Conservation (phyloP, 306 rosid species). For the Cucumis sativus region DNA sequence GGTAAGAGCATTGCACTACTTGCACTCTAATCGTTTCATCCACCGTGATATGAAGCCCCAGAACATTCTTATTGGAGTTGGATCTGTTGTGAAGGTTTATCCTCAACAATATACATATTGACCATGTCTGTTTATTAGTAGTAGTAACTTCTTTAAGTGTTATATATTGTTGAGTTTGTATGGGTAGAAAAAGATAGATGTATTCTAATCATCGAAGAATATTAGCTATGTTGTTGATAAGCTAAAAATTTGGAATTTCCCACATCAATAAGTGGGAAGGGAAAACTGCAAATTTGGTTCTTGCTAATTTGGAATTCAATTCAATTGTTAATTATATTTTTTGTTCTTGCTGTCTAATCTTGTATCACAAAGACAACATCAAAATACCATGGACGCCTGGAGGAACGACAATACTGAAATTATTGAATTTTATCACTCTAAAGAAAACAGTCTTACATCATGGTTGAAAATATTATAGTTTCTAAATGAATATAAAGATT, state of each 20-base stretch:
- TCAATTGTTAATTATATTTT: no score
- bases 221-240: background rate
- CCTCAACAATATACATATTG: background rate
- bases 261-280: background rate
- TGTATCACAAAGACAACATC: no score
- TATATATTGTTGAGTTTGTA: background rate
- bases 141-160: background rate
- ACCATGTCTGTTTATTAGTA: background rate
- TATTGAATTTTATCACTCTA: no score
- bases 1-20: slow-evolving; percentile 87
- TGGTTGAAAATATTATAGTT: no score
- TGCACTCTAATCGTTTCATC: slow-evolving; percentile 91
- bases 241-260: background rate
- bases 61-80: slow-evolving; percentile 92
- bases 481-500: no score
- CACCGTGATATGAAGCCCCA: slow-evolving; percentile 99
- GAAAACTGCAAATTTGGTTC: background rate
- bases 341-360: no score
- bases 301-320: no score
- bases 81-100: slow-evolving; percentile 84
- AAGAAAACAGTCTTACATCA: no score
- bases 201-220: background rate
- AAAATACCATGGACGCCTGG: no score
- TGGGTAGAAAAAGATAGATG: background rate
- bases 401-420: no score